phyloP scores from a whole-genome alignment of 108 stramenopile genomes.

The Chaetoceros muelleri region DNA sequence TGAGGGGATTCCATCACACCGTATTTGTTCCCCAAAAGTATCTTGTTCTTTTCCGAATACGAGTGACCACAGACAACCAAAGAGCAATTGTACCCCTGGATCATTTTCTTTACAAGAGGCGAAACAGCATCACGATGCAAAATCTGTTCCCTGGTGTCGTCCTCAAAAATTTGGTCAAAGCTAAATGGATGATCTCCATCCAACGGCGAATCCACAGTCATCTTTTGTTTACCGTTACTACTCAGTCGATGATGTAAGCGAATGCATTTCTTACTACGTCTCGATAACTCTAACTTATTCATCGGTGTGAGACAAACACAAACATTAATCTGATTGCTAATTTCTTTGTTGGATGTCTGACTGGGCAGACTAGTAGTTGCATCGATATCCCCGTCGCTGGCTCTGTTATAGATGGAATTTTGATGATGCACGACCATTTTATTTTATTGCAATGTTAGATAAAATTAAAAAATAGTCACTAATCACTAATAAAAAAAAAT shows the following conservation, averaged over 20 bases:
- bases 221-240: background rate
- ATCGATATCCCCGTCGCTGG: too few relatives aligned
- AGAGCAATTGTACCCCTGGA: conserved; percentile 35
- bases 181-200: conserved; percentile 42
- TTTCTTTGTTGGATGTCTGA: background rate
- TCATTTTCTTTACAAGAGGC: conserved; percentile 13
- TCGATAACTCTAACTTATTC: conserved; percentile 53
- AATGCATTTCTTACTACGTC: conserved; percentile 56
- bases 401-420: too few relatives aligned
- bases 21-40: background rate
- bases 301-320: conserved; percentile 57
- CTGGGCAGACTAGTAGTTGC: too few relatives aligned
- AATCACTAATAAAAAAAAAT: too few relatives aligned
- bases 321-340: conserved; percentile 28
- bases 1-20: background rate
- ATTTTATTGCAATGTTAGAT: too few relatives aligned
- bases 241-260: conserved; percentile 26
- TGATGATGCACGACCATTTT: too few relatives aligned
- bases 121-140: conserved; percentile 18
- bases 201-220: conserved; percentile 55
- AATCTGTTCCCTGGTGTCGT: conserved; percentile 6
- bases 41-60: conserved; percentile 21
- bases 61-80: conserved; percentile 33
- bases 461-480: too few relatives aligned
- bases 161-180: conserved; percentile 33